Evolutionary conservation across 352 stramenopile species (phyloP).

Genomic region (Phytophthora macrochlamydospora): DNA sequence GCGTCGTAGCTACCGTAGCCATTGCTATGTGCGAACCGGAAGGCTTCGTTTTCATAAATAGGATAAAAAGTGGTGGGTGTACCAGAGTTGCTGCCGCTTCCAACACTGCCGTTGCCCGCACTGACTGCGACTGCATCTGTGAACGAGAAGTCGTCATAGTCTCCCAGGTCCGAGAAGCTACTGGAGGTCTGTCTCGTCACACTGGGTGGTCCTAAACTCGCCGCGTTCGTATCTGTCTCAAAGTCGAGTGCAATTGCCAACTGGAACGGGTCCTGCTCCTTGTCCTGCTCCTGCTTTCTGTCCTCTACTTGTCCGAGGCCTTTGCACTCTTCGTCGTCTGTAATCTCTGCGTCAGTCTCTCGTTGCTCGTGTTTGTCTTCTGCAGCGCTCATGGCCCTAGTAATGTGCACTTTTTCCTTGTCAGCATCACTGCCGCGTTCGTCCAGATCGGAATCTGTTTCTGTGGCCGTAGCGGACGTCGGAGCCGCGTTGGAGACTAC

Average conservation of each 20-base stretch:
- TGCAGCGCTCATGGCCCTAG: conserved; percentile 3
- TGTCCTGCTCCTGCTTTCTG: conserved; percentile 38
- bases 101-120: conserved; percentile 38
- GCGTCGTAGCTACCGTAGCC: conserved; percentile 49
- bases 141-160: conserved; percentile 86
- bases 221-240: conserved; percentile 58
- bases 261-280: conserved; percentile 48
- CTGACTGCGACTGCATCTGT: conserved; percentile 55
- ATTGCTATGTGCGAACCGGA: conserved; percentile 65
- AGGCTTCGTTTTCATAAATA: conserved; percentile 80
- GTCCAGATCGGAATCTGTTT: conserved; percentile 42
- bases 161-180: conserved; percentile 87
- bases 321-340: conserved; percentile 36
- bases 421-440: conserved; percentile 22
- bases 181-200: conserved; percentile 81
- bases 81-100: conserved; percentile 34
- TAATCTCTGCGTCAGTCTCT: conserved; percentile 12
- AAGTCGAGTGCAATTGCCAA: conserved; percentile 69
- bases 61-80: conserved; percentile 74
- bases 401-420: conserved; percentile 25
- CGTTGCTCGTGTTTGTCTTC: conserved; percentile 21
- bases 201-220: conserved; percentile 43
- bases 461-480: conserved; percentile 32
- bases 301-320: conserved; percentile 26
- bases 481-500: conserved; percentile 5